Conservation (phyloP, 192 early-diverging fungal species). For the Rhizophagus clarus region DNA sequence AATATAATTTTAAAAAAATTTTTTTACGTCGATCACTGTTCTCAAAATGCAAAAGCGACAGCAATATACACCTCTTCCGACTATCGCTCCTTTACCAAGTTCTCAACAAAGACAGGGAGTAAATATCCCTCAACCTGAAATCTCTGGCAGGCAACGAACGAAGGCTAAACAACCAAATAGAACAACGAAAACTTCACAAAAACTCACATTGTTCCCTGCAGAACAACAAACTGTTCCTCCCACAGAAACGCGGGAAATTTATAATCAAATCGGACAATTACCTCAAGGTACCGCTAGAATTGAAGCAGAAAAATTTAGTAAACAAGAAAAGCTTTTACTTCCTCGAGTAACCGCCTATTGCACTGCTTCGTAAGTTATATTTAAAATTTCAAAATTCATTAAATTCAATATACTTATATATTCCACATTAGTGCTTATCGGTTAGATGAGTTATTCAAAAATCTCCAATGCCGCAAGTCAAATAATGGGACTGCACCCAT, state of each 20-base stretch:
- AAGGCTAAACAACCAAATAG: conserved; percentile 53
- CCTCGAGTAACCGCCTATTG: conserved; percentile 86
- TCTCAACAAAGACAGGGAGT: neutral
- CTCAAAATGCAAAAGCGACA: neutral
- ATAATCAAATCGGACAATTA: conserved; percentile 74
- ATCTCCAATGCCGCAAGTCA: conserved; percentile 65
- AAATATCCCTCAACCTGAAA: conserved; percentile 14
- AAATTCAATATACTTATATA: neutral
- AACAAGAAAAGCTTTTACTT: conserved; percentile 69
- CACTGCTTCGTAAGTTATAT: conserved; percentile 64
- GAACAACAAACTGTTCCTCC: conserved; percentile 59
- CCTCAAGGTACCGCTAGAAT: conserved; percentile 53
- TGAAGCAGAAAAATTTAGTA: conserved; percentile 76
- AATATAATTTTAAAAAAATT: too few relatives aligned
- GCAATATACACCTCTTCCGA: neutral
- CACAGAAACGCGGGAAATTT: conserved; percentile 60
- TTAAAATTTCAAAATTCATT: too few relatives aligned
- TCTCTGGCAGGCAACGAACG: neutral
- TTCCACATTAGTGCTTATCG: conserved; percentile 57
- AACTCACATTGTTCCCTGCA: conserved; percentile 87
- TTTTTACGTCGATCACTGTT: too few relatives aligned
- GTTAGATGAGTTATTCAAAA: conserved; percentile 75
- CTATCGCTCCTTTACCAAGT: neutral
- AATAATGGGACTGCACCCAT: conserved; percentile 69
- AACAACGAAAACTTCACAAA: conserved; percentile 93